Conservation (phyloP, 176 grass and related monocot genomes). For the Olyra latifolia region DNA sequence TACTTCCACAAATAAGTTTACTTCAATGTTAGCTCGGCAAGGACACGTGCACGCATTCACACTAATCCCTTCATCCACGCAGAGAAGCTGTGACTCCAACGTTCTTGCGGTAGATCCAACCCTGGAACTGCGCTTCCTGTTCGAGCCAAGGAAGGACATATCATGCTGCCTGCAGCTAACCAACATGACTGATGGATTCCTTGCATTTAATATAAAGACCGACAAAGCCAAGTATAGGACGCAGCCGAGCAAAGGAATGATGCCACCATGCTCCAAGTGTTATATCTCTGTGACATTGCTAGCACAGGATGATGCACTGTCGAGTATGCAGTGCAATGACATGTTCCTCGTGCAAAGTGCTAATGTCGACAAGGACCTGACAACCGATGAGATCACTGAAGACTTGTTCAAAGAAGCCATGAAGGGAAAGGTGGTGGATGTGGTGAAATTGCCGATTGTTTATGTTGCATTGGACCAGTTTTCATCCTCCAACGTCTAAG, state of each 20-base stretch:
- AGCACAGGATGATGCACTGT: not conserved
- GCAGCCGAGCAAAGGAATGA: not conserved
- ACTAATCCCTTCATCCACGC: not conserved
- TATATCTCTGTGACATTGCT: not conserved
- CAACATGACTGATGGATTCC: not conserved
- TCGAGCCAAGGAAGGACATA: not conserved
- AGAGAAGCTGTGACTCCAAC: not conserved
- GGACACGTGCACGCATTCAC: too few species aligned
- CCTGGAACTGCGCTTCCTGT: not conserved
- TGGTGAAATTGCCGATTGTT: not conserved
- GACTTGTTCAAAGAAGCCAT: not conserved
- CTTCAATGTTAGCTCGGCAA: too few species aligned
- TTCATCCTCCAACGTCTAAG: too few species aligned
- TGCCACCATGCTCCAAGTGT: not conserved
- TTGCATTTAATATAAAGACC: not conserved
- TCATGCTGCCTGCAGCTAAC: conserved; percentile 1
- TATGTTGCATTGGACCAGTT: not conserved
- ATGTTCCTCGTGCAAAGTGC: not conserved
- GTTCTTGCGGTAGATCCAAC: not conserved
- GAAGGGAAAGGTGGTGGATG: not conserved
- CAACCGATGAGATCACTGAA: not conserved
- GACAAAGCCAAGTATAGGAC: not conserved
- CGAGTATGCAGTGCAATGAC: not conserved
- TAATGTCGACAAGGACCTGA: not conserved
- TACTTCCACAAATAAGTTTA: too few species aligned